Evolutionary conservation across 495 filamentous ascomycete genomes (phyloP).

Genomic region (Penicillium samsonianum): DNA sequence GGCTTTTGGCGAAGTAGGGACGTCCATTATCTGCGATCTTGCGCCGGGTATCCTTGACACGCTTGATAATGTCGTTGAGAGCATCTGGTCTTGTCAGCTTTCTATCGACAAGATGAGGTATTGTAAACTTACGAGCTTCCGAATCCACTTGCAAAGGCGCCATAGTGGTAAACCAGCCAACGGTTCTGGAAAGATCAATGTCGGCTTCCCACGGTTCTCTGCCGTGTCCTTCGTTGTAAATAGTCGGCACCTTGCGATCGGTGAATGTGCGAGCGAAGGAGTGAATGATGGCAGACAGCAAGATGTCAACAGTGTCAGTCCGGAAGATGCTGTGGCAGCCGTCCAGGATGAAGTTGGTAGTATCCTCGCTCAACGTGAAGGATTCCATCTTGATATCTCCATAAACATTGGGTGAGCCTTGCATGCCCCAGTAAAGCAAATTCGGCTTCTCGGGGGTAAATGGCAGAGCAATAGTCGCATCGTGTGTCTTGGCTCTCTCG

Average conservation of each 20-base stretch:
- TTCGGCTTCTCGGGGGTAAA: constrained; percentile 36
- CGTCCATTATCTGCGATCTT: constrained; percentile 42
- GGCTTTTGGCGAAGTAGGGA: constrained; percentile 51
- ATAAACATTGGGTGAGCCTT: constrained; percentile 46
- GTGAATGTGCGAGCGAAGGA: constrained; percentile 51
- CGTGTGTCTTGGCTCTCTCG: constrained; percentile 35
- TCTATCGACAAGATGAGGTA: background rate
- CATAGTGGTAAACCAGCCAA: constrained; percentile 65
- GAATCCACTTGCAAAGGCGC: constrained; percentile 43
- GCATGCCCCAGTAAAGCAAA: constrained; percentile 56
- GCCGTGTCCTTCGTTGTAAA: constrained; percentile 60
- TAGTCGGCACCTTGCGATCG: constrained; percentile 55
- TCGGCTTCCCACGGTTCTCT: constrained; percentile 51
- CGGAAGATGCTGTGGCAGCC: constrained; percentile 47
- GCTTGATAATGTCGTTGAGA: constrained; percentile 42
- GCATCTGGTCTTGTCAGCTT: constrained; percentile 17
- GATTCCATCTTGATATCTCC: constrained; percentile 47
- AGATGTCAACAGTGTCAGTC: constrained; percentile 56
- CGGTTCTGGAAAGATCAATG: constrained; percentile 56
- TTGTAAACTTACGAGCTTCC: constrained; percentile 32
- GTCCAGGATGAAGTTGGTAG: constrained; percentile 46
- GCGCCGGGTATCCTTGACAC: constrained; percentile 49
- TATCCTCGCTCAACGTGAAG: constrained; percentile 47
- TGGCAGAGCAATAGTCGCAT: constrained; percentile 32
- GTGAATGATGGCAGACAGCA: constrained; percentile 51